A percentile compares a stretch with the other conserved stretches of the same genome.
phyloP scores from a whole-genome alignment of 2,329 filamentous ascomycete genomes.

The Aureobasidium sp. region DNA sequence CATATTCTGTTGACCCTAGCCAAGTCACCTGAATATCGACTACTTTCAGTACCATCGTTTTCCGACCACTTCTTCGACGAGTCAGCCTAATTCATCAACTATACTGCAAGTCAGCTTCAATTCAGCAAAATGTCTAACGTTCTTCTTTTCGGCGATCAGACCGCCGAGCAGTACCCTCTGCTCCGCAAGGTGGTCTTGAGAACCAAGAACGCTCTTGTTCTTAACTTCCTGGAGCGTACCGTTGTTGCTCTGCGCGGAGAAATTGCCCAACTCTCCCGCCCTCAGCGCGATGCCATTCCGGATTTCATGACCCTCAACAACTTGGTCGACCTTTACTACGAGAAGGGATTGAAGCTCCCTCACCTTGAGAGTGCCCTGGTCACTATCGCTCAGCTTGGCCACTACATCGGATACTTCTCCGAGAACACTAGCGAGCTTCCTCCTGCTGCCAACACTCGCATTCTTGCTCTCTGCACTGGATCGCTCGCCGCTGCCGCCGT shows the following conservation, averaged over 20 bases:
- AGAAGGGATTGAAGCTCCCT: conserved; percentile 50
- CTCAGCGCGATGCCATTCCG: conserved; percentile 54
- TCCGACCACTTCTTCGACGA: not conserved
- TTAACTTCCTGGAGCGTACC: conserved; percentile 55
- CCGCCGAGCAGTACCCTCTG: conserved; percentile 58
- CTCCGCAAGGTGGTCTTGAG: conserved; percentile 44
- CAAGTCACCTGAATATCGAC: conserved; percentile 10
- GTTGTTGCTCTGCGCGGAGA: conserved; percentile 54
- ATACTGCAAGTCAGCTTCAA: not conserved
- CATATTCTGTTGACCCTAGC: conserved; percentile 8
- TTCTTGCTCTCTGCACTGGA: conserved; percentile 62
- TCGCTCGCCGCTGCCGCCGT: conserved; percentile 63
- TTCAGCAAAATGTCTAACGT: conserved; percentile 36
- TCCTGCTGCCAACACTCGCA: conserved; percentile 42
- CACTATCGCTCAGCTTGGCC: conserved; percentile 58
- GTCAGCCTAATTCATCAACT: conserved; percentile 14
- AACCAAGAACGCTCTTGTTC: conserved; percentile 51
- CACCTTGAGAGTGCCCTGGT: conserved; percentile 60
- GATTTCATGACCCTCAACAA: conserved; percentile 57
- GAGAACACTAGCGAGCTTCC: conserved; percentile 49
- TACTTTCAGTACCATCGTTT: conserved; percentile 15
- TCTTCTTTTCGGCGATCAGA: conserved; percentile 66
- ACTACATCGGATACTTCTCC: conserved; percentile 57
- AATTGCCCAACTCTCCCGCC: conserved; percentile 49
- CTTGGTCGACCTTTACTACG: conserved; percentile 58